Conservation (phyloP, 805 yeast species). For the Wickerhamiella occidentalis region DNA sequence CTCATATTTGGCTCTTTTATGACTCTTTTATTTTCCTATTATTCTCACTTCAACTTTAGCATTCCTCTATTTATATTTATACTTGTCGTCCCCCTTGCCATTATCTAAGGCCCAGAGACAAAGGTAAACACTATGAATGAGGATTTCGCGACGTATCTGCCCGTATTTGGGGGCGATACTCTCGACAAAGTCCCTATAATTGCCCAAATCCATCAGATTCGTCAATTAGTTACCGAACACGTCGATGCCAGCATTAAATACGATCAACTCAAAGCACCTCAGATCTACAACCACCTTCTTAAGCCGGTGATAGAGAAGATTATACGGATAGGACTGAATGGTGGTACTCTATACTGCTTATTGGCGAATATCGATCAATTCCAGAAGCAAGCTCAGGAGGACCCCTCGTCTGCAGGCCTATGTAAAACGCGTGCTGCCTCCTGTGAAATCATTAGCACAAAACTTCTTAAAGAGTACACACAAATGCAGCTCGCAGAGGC, state of each 20-base stretch:
- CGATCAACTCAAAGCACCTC: slow-evolving; percentile 42
- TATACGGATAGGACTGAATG: slow-evolving; percentile 19
- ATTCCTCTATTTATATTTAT: not conserved
- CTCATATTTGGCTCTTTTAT: not conserved
- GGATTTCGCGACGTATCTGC: slow-evolving; percentile 4
- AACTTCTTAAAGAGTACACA: slow-evolving; percentile 35
- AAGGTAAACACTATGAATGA: slow-evolving; percentile 2
- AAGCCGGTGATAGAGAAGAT: slow-evolving; percentile 36
- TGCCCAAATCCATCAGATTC: slow-evolving; percentile 8
- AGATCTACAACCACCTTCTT: slow-evolving; percentile 37
- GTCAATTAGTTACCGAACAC: slow-evolving; percentile 31
- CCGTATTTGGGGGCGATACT: slow-evolving; percentile 1
- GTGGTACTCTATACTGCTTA: slow-evolving; percentile 32
- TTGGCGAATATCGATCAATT: slow-evolving; percentile 31
- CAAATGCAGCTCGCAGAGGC: slow-evolving; percentile 35
- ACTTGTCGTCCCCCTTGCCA: not conserved
- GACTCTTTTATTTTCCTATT: not conserved
- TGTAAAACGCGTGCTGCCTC: slow-evolving; percentile 36
- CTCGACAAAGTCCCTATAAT: slow-evolving; percentile 4
- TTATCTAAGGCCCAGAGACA: not conserved
- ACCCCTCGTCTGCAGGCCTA: slow-evolving; percentile 27
- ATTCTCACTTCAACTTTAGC: not conserved
- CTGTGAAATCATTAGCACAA: slow-evolving; percentile 42
- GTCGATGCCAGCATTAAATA: slow-evolving; percentile 38
- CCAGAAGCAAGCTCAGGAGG: slow-evolving; percentile 25